Base-by-base conservation (phyloP, 257 asterid species). In the Datura wrightii region DNA sequence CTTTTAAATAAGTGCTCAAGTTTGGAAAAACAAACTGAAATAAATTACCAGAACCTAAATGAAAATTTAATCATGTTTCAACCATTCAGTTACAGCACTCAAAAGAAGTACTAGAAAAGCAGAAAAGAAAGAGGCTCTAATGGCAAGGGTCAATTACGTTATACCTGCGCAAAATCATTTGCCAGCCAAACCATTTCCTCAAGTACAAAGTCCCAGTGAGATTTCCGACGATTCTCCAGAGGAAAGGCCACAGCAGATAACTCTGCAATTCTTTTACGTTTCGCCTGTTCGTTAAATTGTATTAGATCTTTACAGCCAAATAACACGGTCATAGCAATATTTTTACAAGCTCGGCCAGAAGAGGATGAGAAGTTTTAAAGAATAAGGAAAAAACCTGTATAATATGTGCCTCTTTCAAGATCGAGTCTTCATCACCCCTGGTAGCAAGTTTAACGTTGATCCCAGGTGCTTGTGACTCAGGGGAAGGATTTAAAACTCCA, bases 171-270 rank as follows among this genome's bases (percentile, higher is more conserved):
- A 92, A 97, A 95, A 93, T 97, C 99, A 92, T 97, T 95, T 65
- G 99, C 98, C 88, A 97, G 65, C 99, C 99, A 97, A 74, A 96
- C 88, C 97, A 97, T 94, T 90, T 97, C 99, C 90, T 97, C 99
- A 81, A 97, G 93, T 81, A 97, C 97, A 91, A 86, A 95, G 89
- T 90, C 94, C 99, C 99, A 97, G 14, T 89, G 99, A 91, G 97
- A 91, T 82, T 91, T 95, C 48, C 78, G 89, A 44, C 80, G 85
- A 87, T 85, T 79, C 88, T 89, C 86, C 48, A 13, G 10, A 2
- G 94, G 91, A 76, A 88, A 85, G 79, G 88, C 90, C 79, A 84
- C 85, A 87, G 83, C 66, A 65, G 95, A 93, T 87, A 97, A 86
- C 87, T 94, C 94, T 37, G 89, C 85, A 36, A 94, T 92, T 87